phyloP scores from a whole-genome alignment of 805 yeast species.

The Ogataea minuta region DNA sequence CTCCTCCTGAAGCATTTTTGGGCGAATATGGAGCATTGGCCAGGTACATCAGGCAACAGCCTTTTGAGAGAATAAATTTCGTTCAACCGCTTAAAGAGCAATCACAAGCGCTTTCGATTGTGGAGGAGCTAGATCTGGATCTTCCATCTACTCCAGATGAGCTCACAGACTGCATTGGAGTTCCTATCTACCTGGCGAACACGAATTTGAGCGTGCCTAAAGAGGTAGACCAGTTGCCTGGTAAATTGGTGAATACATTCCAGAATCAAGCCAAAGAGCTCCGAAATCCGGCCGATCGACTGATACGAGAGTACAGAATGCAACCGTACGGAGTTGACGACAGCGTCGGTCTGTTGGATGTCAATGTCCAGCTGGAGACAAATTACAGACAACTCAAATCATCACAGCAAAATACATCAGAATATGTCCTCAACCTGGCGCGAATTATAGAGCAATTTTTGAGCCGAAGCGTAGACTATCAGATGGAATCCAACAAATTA shows the following conservation, averaged over 20 bases:
- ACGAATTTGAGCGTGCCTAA: conserved; percentile 13
- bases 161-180: conserved; percentile 18
- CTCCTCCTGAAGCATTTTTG: conserved; percentile 18
- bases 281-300: neutral
- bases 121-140: neutral
- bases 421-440: conserved; percentile 8
- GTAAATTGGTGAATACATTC: neutral
- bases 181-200: conserved; percentile 14
- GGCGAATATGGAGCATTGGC: conserved; percentile 5
- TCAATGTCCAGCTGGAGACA: neutral
- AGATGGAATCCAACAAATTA: conserved; percentile 7
- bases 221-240: conserved; percentile 9
- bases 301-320: conserved; percentile 2
- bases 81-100: neutral
- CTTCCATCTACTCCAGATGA: conserved; percentile 25
- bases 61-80: conserved; percentile 2
- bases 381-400: neutral
- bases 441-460: conserved; percentile 7
- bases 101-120: neutral
- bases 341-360: neutral
- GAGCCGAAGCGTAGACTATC: conserved; percentile 1
- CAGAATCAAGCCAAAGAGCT: neutral
- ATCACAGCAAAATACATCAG: conserved; percentile 1
- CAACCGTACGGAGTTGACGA: conserved; percentile 5
- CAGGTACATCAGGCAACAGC: conserved; percentile 1